Conservation (phyloP, 331 rosid genomes). For the Cydonia oblonga region DNA sequence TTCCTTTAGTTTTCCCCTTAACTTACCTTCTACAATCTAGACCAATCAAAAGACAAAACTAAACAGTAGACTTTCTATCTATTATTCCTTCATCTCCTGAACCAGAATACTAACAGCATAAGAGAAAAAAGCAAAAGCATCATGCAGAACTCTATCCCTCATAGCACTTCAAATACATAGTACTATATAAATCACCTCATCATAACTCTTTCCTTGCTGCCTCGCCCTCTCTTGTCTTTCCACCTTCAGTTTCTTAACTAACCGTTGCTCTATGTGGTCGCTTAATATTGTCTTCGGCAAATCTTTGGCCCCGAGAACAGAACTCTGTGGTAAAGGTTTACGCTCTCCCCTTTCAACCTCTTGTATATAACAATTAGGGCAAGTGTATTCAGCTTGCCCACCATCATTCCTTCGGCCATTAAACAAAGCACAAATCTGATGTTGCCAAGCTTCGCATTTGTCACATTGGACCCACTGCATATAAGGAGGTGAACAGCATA, state of each 20-base stretch:
- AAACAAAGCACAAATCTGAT: conserved; percentile 94
- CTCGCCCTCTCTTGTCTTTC: conserved; percentile 83
- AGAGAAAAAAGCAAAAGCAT: background rate
- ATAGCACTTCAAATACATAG: background rate
- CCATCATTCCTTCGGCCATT: conserved; percentile 95
- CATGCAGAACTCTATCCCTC: background rate
- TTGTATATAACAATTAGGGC: conserved; percentile 81
- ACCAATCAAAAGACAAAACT: background rate
- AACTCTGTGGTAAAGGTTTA: conserved; percentile 83
- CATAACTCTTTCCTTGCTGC: conserved; percentile 65
- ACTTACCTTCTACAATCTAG: background rate
- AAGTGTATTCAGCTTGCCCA: conserved; percentile 94
- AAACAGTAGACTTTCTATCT: background rate
- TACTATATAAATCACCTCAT: conserved; percentile 54
- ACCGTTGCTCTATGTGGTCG: conserved; percentile 77
- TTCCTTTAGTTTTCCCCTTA: background rate
- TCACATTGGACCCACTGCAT: conserved; percentile 99
- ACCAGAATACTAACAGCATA: background rate
- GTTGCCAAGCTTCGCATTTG: conserved; percentile 99
- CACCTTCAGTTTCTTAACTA: conserved; percentile 52
- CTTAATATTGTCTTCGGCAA: conserved; percentile 81
- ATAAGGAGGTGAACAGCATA: conserved; percentile 8
- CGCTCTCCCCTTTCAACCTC: conserved; percentile 97
- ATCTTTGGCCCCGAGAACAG: conserved; percentile 98
- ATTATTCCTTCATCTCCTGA: background rate